Base-by-base conservation (phyloP, 2,329 filamentous ascomycete species). In the Metarhizium robertsii region DNA sequence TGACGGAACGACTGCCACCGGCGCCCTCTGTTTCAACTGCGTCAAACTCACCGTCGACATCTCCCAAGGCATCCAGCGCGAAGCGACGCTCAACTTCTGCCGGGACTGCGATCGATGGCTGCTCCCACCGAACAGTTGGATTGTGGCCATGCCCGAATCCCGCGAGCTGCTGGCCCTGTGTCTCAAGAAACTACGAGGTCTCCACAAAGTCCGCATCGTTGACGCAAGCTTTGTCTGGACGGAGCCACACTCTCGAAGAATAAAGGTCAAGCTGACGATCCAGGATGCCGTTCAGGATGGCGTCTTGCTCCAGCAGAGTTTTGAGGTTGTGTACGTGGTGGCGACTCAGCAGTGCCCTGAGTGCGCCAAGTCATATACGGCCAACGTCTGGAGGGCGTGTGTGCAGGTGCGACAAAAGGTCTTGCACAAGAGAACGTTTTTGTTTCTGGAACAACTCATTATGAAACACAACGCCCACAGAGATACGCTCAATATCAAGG, bases 171-270 rank as follows among this genome's bases (percentile, higher is more conserved):
- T 99, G 53, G 92, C 94, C 6, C 75, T 99, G 50, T 99, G 94
- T 72, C 78, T 99, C 61, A 86, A 90, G 68, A 95, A 94, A 71
- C 74, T 99, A 60, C 80, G 88, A 60, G 92, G 92, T 34, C 75
- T 99, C 60, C 84, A 86, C 69, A 95, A 94, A 75, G 89, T 95
- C 62, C 83, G 94, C 59, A 94, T 99, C 66, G 92, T 96, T 66
- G 94, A 99, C 69, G 94, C 94, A 50, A 88, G 85, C 65, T 99
- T 97, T 69, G 88, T 97, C 67, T 99, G 94, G 94, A 99, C 94
- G 1, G 94, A 99, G 72, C 92, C 94, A 11, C 94, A 99, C 75
- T 96, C 92, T 64, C 81, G 90, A 67, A 80, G 94, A 69, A 81
- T 97, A 61, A 95, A 92, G 74, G 86, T 97, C 70, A 96, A 96